A percentile compares a stretch with the other conserved stretches of the same genome.
These are phyloP conservation scores for Saccharomycopsis hybrid DNA, from an alignment of 1,139 yeast genomes.

Conservation along the genomic window DNA sequence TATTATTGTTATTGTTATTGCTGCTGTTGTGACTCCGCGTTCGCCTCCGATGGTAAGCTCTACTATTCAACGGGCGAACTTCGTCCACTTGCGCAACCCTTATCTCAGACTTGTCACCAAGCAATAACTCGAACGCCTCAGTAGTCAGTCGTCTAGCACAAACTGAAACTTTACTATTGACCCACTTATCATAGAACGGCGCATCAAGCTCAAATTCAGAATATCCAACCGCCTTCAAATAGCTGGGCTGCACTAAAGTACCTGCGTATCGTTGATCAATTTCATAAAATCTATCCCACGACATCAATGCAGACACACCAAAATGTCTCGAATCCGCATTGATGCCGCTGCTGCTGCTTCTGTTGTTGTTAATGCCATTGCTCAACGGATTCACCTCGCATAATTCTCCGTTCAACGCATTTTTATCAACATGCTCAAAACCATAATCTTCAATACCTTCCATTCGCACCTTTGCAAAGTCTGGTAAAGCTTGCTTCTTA, in stretches of 20 bases:
- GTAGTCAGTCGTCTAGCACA: conserved; percentile 25
- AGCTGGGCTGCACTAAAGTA: conserved; percentile 37
- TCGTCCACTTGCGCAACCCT: conserved; percentile 23
- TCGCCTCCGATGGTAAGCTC: too few species aligned
- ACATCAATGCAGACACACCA: conserved; percentile 34
- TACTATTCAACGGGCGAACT: conserved; percentile 23
- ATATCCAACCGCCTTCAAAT: conserved; percentile 18
- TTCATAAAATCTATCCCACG: conserved; percentile 36
- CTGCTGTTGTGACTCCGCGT: too few species aligned
- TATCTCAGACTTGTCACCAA: conserved; percentile 24
- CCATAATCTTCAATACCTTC: too few species aligned
- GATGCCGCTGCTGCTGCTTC: conserved; percentile 29
- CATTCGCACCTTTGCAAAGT: too few species aligned
- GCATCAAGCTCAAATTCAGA: conserved; percentile 18
- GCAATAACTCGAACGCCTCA: conserved; percentile 21
- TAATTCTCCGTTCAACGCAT: neutral
- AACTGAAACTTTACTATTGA: conserved; percentile 6
- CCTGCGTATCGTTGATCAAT: conserved; percentile 33
- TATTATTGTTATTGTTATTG: too few species aligned
- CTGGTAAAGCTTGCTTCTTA: conserved; percentile 9
- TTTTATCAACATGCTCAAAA: too few species aligned
- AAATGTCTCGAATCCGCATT: too few species aligned
- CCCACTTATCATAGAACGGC: conserved; percentile 16
- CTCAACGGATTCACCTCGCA: conserved; percentile 11
- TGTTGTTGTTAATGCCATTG: too few species aligned